phyloP scores from a whole-genome alignment of 768 basidiomycete genomes.

The Amanita rubescens region DNA sequence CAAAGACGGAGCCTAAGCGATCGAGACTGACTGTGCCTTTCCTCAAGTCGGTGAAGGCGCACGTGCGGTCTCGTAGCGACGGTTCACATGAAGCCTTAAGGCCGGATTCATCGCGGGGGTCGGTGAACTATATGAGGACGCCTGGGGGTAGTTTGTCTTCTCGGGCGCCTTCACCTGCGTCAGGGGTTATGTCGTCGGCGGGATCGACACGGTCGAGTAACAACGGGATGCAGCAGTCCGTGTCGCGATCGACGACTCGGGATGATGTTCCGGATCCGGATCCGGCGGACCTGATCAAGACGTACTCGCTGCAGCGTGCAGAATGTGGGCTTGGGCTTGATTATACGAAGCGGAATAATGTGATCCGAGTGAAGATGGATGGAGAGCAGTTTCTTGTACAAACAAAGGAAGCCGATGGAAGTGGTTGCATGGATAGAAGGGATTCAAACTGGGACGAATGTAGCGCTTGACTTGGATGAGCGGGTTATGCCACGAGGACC shows the following conservation, averaged over 20 bases:
- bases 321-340: constrained; percentile 95
- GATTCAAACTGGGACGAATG: constrained; percentile 87
- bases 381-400: constrained; percentile 97
- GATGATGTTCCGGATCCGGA: constrained; percentile 16
- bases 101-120: constrained; percentile 22
- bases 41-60: constrained; percentile 33
- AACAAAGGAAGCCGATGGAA: constrained; percentile 68
- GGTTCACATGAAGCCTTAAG: constrained; percentile 6
- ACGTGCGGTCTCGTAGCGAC: constrained; percentile 36
- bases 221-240: too few relatives aligned
- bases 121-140: constrained; percentile 18
- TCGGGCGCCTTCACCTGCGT: constrained; percentile 10
- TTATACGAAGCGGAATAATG: constrained; percentile 89
- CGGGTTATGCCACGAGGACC: constrained; percentile 90
- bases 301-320: constrained; percentile 81
- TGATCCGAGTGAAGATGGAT: constrained; percentile 85
- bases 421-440: constrained; percentile 98
- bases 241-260: not conserved
- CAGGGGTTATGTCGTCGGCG: not conserved
- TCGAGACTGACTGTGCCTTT: constrained; percentile 37
- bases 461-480: constrained; percentile 87
- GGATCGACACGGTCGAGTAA: not conserved
- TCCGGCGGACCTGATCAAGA: constrained; percentile 47
- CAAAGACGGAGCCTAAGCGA: constrained; percentile 12
- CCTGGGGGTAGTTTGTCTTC: not conserved